phyloP scores from a whole-genome alignment of 257 asterid species.

The Anisodus tanguticus region DNA sequence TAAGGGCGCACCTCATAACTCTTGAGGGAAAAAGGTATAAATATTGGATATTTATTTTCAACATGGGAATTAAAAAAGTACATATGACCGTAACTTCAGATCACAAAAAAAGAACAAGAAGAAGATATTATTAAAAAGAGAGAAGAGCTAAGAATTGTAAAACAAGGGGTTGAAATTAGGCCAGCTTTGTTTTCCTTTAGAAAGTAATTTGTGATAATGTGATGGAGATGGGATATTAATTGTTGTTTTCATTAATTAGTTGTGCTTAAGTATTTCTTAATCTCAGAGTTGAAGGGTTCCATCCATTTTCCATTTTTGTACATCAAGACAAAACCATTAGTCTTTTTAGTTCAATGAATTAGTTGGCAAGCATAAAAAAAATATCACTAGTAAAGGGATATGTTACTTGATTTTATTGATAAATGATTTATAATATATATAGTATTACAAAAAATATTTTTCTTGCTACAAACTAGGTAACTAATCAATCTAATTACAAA shows the following conservation, averaged over 20 bases:
- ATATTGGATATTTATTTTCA: not conserved
- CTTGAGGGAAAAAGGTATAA: conserved; percentile 12
- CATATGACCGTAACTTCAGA: conserved; percentile 14
- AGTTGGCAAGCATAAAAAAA: conserved; percentile 16
- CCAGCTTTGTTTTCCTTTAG: conserved; percentile 27
- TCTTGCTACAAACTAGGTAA: no score
- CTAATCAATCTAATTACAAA: no score
- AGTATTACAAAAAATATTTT: no score
- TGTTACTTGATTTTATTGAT: no score
- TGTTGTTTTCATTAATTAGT: conserved; percentile 29
- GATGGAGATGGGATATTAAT: conserved; percentile 17
- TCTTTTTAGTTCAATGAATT: conserved; percentile 35
- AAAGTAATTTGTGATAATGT: conserved; percentile 28
- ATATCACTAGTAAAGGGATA: not conserved
- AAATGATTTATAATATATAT: no score
- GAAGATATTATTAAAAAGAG: not conserved
- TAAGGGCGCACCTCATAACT: not conserved
- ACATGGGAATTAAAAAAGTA: not conserved
- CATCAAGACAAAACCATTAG: conserved; percentile 33
- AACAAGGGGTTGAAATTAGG: conserved; percentile 26
- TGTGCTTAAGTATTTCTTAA: conserved; percentile 7
- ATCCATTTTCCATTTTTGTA: conserved; percentile 34
- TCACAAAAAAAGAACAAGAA: not conserved
- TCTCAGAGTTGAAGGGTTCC: conserved; percentile 1
- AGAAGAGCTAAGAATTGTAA: conserved; percentile 27